Percentiles rank a stretch among this genome's conserved stretches.
Evolutionary conservation across 331 rosid genomes (phyloP).

Genomic region (Acacia pycnantha): DNA sequence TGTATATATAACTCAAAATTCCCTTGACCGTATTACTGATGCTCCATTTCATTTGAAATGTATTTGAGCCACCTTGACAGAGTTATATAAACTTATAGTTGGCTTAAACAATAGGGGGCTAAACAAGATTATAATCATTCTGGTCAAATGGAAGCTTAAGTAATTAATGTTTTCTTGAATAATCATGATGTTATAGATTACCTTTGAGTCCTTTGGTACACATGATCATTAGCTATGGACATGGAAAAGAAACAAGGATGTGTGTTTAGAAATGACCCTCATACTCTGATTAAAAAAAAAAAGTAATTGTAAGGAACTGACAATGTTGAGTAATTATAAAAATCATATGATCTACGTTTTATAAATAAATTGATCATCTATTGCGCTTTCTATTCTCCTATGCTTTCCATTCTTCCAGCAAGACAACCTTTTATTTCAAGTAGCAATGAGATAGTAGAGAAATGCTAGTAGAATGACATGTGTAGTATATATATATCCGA

Average conservation of each 20-base stretch:
- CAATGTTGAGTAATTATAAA: background rate
- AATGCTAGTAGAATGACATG: background rate
- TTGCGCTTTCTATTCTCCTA: background rate
- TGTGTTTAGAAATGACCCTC: background rate
- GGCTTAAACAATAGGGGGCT: too few species aligned
- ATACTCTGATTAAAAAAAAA: background rate
- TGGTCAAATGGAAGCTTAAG: too few species aligned
- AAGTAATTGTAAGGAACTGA: background rate
- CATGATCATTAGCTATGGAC: background rate
- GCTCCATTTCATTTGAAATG: too few species aligned
- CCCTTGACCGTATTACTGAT: too few species aligned
- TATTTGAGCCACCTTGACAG: too few species aligned
- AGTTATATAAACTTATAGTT: too few species aligned
- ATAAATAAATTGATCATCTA: background rate
- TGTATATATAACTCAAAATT: too few species aligned
- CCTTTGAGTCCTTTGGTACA: too few species aligned
- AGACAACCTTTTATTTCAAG: background rate
- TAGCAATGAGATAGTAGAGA: background rate
- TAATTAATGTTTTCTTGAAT: too few species aligned
- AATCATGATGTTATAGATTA: too few species aligned
- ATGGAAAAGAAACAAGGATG: background rate
- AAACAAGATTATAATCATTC: too few species aligned
- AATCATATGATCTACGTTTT: background rate
- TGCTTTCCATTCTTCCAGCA: background rate
- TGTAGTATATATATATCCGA: slow-evolving; percentile 13